phyloP scores from a whole-genome alignment of 192 early-diverging fungal genomes.

The Funneliformis geosporum region DNA sequence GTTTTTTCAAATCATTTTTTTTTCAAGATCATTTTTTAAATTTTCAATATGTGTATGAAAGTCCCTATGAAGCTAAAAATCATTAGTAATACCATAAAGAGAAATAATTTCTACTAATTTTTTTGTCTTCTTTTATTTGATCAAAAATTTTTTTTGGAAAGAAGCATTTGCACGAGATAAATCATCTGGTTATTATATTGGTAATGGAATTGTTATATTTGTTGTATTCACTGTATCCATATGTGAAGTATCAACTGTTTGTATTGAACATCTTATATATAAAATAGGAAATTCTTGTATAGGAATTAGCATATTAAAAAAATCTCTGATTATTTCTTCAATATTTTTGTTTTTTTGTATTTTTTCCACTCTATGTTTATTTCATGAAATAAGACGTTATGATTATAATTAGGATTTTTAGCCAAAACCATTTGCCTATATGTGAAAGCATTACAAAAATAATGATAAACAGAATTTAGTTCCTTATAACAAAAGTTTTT shows the following conservation, averaged over 20 bases:
- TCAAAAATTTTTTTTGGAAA: too few relatives aligned
- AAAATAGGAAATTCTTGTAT: neutral
- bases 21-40: neutral
- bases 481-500: neutral
- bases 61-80: too few relatives aligned
- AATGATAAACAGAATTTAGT: neutral
- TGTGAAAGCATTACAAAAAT: conserved; percentile 11
- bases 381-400: neutral
- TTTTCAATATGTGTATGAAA: neutral
- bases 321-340: neutral
- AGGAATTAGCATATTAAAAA: neutral
- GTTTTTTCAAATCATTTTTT: neutral
- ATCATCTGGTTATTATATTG: too few relatives aligned
- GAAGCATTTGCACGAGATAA: too few relatives aligned
- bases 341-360: neutral
- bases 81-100: too few relatives aligned
- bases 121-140: too few relatives aligned
- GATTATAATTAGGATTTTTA: neutral
- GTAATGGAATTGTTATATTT: too few relatives aligned
- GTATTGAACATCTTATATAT: neutral
- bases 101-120: too few relatives aligned
- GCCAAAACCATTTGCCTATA: neutral
- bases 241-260: neutral
- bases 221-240: neutral
- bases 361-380: neutral